Base-by-base conservation (phyloP, 768 basidiomycete genomes). In the Naganishia vaughanmartiniae region DNA sequence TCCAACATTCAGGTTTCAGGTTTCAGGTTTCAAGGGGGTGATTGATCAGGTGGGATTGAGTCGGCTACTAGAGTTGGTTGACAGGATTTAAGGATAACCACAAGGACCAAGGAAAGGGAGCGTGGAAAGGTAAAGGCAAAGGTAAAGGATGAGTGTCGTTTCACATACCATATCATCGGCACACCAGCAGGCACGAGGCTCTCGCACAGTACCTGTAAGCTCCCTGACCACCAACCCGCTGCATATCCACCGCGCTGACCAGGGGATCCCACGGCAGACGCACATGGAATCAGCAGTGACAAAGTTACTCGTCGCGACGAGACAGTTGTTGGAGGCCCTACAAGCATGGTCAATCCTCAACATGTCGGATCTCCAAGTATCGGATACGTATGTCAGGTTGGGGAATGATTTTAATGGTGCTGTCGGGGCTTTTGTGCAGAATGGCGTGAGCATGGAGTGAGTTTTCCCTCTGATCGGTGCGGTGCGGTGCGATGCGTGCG, bases 391-490 rank as follows among this genome's bases (percentile, higher is more conserved):
- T 81, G 96, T 99, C 66, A 87, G 88, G 67, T 85, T 99, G 28
- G 96, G 96, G 28, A 97, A 98, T 81, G 94, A 96, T 79, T 98
- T 99, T 84, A 97, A 97, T 78, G 87, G 87, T 19, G 93, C 93
- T 12, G 91, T 94, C 46, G 87, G 89, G 66, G 92, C 93, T 0
- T 99, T 99, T 79, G 86, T 86, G 2, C 84, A 86, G 15, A 92
- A 89, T 74, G 88, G 89, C 72, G 94, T 99, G 70, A 87, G 90
- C 72, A 97, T 98, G 90, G 84, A 85, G 95, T 97, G 81, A 80
- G 92, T 86, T 54, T 45, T 39, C 46, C 36, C 55, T 15, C 42
- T 42, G 10, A 12, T 5, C 36, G 36, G 36, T 36, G n/a, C n/a
- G n/a, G n/a, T n/a, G n/a, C n/a, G n/a, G n/a, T n/a, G n/a, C n/a